Percentiles rank a stretch among this genome's conserved stretches.
Conservation (phyloP, 768 basidiomycete species). For the Podaxis pistillaris region DNA sequence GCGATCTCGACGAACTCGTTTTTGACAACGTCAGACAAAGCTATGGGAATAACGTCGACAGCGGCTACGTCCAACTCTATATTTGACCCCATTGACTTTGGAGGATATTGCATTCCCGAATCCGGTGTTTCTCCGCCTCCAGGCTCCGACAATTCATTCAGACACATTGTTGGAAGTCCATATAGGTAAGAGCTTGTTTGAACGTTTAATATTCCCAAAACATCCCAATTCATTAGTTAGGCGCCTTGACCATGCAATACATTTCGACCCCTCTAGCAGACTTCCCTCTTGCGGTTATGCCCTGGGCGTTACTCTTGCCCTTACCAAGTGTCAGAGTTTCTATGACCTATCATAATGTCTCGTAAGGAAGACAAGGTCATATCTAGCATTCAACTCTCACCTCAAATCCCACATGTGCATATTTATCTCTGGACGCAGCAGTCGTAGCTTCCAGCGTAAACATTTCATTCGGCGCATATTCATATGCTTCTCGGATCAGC, state of each 20-base stretch:
- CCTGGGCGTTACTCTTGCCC: slow-evolving; percentile 19
- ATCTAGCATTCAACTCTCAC: slow-evolving; percentile 12
- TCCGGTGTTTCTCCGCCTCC: not conserved
- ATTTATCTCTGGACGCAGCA: slow-evolving; percentile 26
- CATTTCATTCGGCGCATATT: slow-evolving; percentile 20
- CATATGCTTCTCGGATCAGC: slow-evolving; percentile 27
- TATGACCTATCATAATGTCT: slow-evolving; percentile 12
- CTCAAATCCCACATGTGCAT: slow-evolving; percentile 30
- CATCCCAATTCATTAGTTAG: not conserved
- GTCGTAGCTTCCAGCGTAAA: slow-evolving; percentile 30
- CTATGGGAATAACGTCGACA: slow-evolving; percentile 36
- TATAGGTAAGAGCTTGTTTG: no score
- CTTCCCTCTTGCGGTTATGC: slow-evolving; percentile 18
- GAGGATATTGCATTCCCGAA: not conserved
- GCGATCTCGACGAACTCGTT: slow-evolving; percentile 95
- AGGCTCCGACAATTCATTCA: not conserved
- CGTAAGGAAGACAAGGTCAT: not conserved
- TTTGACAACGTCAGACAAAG: slow-evolving; percentile 85
- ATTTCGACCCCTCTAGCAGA: slow-evolving; percentile 21
- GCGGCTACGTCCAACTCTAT: no score
- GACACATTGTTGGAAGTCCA: no score
- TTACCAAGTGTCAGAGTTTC: slow-evolving; percentile 20
- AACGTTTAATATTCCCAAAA: no score
- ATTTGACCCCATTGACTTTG: no score
- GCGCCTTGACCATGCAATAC: slow-evolving; percentile 24